These are phyloP conservation scores for Solanum dulcamara DNA, from an alignment of 257 asterid species.

Conservation along the genomic window DNA sequence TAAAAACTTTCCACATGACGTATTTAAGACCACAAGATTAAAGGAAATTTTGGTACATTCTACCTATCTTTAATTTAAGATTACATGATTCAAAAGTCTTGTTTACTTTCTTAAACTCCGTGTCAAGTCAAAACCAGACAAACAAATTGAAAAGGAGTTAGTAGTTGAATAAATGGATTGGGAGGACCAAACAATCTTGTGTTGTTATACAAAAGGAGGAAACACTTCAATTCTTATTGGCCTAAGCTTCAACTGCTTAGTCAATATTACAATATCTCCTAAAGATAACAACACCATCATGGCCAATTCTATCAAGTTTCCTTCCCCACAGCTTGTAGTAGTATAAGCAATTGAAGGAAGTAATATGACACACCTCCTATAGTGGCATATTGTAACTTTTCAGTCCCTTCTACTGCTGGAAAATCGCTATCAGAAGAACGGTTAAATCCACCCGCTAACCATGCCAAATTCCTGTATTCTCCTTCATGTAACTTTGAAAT, in stretches of 20 bases:
- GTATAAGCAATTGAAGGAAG: conserved; percentile 65
- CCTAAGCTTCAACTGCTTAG: neutral
- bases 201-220: neutral
- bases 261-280: neutral
- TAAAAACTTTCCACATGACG: rapidly evolving
- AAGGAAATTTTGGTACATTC: neutral
- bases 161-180: neutral
- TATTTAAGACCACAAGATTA: no score
- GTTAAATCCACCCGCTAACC: conserved; percentile 81
- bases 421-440: conserved; percentile 45
- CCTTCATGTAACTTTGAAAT: conserved; percentile 38
- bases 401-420: conserved; percentile 56
- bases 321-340: conserved; percentile 51
- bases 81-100: neutral
- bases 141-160: neutral
- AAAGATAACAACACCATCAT: neutral
- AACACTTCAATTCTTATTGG: neutral
- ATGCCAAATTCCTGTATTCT: conserved; percentile 77
- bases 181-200: neutral
- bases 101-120: rapidly evolving
- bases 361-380: conserved; percentile 76
- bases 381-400: conserved; percentile 80
- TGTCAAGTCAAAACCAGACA: neutral
- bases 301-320: conserved; percentile 15
- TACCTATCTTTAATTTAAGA: neutral